These are phyloP conservation scores for Coniochaeta pulveracea DNA, from an alignment of 2,329 filamentous ascomycete genomes.

Conservation along the genomic window DNA sequence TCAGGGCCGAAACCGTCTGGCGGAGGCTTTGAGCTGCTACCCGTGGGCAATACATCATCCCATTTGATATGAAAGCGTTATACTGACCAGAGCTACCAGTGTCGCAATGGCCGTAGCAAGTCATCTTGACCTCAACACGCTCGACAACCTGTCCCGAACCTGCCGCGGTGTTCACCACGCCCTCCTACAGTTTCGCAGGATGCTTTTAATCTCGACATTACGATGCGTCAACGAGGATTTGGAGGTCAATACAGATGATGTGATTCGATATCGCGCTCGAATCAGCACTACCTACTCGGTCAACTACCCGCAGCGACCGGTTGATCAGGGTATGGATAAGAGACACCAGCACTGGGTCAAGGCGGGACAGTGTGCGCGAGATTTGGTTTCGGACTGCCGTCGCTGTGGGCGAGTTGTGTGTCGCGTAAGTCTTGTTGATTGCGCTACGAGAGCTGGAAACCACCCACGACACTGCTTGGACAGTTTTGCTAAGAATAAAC, in stretches of 20 bases:
- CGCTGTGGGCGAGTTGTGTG: constrained; percentile 70
- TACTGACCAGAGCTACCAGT: constrained; percentile 32
- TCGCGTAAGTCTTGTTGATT: constrained; percentile 45
- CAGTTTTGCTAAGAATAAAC: constrained; percentile 2
- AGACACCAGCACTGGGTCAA: constrained; percentile 50
- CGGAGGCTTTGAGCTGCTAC: constrained; percentile 54
- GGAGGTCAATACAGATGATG: constrained; percentile 41
- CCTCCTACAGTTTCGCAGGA: constrained; percentile 65
- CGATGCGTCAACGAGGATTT: constrained; percentile 65
- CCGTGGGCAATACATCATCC: constrained; percentile 41
- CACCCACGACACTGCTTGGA: constrained; percentile 1
- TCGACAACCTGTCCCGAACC: constrained; percentile 72
- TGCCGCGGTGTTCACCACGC: constrained; percentile 70
- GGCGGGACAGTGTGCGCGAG: constrained; percentile 68
- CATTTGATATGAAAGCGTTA: constrained; percentile 11
- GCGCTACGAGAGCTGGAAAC: constrained; percentile 7
- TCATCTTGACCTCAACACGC: constrained; percentile 74
- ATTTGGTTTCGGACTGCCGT: constrained; percentile 76
- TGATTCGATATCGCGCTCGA: constrained; percentile 45
- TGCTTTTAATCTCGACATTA: constrained; percentile 64
- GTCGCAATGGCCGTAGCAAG: constrained; percentile 66
- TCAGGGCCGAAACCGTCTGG: constrained; percentile 47
- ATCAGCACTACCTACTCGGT: constrained; percentile 47
- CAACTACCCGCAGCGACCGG: too few relatives aligned
- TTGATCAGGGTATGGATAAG: too few relatives aligned